These are phyloP conservation scores for Apiospora sp. DNA, from an alignment of 2,329 filamentous ascomycete species.

Conservation along the genomic window DNA sequence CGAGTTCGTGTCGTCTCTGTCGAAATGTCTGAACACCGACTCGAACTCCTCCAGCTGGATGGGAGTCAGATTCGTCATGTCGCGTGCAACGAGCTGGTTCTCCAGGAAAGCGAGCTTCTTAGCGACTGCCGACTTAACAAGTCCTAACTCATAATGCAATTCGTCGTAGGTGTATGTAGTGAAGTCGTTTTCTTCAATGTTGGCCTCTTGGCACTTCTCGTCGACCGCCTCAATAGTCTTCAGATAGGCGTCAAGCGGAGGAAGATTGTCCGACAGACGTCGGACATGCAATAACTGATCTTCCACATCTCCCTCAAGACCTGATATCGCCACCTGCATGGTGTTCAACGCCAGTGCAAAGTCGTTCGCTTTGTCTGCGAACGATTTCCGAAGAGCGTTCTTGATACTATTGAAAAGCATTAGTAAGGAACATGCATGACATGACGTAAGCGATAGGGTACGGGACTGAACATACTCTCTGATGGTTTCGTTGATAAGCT, in stretches of 20 bases:
- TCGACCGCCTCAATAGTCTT: slow-evolving; percentile 87
- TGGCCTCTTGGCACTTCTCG: slow-evolving; percentile 90
- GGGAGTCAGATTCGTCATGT: slow-evolving; percentile 98
- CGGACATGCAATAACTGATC: slow-evolving; percentile 91
- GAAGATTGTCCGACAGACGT: slow-evolving; percentile 82
- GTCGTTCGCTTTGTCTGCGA: slow-evolving; percentile 98
- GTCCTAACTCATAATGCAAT: slow-evolving; percentile 87
- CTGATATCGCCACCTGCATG: slow-evolving; percentile 91
- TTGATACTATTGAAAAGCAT: slow-evolving; percentile 73
- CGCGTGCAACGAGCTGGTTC: slow-evolving; percentile 97
- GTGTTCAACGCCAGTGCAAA: slow-evolving; percentile 96
- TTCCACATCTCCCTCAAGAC: slow-evolving; percentile 96
- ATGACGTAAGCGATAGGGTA: neutral
- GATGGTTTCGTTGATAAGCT: slow-evolving; percentile 97
- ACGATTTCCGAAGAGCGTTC: slow-evolving; percentile 88
- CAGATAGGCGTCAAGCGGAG: slow-evolving; percentile 90
- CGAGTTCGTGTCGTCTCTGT: slow-evolving; percentile 89
- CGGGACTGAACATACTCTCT: slow-evolving; percentile 70
- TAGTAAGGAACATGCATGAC: slow-evolving; percentile 24
- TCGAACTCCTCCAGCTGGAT: slow-evolving; percentile 99
- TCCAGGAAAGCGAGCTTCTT: slow-evolving; percentile 98
- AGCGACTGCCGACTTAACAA: slow-evolving; percentile 90
- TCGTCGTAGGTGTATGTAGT: slow-evolving; percentile 99
- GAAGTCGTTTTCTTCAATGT: slow-evolving; percentile 99
- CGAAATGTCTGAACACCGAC: slow-evolving; percentile 97